Evolutionary conservation across 2,329 filamentous ascomycete genomes (phyloP).

Genomic region (Colletotrichum agaves): DNA sequence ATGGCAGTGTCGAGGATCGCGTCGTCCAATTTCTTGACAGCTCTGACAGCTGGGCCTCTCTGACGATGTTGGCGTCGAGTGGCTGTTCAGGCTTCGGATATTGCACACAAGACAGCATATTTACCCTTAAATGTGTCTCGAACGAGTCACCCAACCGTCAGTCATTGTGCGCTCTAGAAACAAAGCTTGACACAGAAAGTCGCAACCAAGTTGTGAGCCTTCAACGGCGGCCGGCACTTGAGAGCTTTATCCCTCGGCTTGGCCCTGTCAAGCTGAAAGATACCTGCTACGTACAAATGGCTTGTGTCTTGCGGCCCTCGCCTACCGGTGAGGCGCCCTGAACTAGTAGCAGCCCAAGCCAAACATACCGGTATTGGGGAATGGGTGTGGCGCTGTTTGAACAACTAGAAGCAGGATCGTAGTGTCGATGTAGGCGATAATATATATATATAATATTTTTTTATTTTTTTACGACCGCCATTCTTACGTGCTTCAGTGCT

Average conservation of each 20-base stretch:
- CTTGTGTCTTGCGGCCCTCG: slow-evolving; percentile 1
- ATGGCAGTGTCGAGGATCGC: slow-evolving; percentile 30
- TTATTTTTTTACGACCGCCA: neutral
- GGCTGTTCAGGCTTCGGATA: slow-evolving; percentile 6
- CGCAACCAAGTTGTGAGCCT: neutral
- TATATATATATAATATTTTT: neutral
- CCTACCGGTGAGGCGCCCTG: neutral
- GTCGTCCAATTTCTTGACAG: slow-evolving; percentile 24
- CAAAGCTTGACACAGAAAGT: slow-evolving; percentile 14
- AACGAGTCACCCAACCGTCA: slow-evolving; percentile 20
- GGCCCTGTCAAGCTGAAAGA: slow-evolving; percentile 27
- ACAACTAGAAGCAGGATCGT: neutral
- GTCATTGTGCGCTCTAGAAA: neutral
- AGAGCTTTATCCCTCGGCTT: neutral
- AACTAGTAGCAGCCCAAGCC: neutral
- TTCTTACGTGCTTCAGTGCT: neutral
- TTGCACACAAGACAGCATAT: slow-evolving; percentile 16
- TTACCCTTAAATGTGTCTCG: neutral
- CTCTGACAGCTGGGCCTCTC: slow-evolving; percentile 5
- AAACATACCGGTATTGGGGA: neutral
- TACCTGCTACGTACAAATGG: neutral
- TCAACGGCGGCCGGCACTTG: neutral
- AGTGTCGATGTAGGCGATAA: neutral
- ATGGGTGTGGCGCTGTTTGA: slow-evolving; percentile 4
- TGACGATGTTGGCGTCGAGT: neutral